Percentiles rank a stretch among this genome's conserved stretches.
These are phyloP conservation scores for Colletotrichum chlorophyti DNA, from an alignment of 2,329 filamentous ascomycete genomes.

Conservation along the genomic window DNA sequence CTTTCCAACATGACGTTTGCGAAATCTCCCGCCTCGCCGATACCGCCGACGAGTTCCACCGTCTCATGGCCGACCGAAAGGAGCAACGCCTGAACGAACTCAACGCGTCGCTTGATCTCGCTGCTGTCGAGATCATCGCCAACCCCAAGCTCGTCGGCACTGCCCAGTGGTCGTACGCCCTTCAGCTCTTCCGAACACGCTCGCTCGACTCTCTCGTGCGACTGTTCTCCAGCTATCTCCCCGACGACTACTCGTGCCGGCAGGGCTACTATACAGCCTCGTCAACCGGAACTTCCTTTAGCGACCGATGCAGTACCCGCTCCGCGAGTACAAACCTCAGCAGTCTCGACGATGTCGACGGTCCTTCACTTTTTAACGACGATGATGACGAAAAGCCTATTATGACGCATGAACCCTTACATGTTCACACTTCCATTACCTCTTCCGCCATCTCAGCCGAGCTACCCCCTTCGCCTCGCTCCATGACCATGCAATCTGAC, in stretches of 20 bases:
- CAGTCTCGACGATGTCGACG: constrained; percentile 43
- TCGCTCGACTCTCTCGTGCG: constrained; percentile 67
- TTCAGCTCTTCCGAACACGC: constrained; percentile 65
- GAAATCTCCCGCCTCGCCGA: constrained; percentile 61
- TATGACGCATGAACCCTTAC: constrained; percentile 54
- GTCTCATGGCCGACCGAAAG: constrained; percentile 59
- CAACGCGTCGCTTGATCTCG: constrained; percentile 61
- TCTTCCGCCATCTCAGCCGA: constrained; percentile 36
- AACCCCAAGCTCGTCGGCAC: constrained; percentile 65
- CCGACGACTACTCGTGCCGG: constrained; percentile 53
- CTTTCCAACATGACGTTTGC: constrained; percentile 67
- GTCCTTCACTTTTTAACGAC: constrained; percentile 50
- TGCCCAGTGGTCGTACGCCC: constrained; percentile 63
- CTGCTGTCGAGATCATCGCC: constrained; percentile 66
- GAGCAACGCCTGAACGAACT: constrained; percentile 61
- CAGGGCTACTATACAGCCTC: constrained; percentile 40
- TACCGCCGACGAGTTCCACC: constrained; percentile 61
- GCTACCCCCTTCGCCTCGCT: constrained; percentile 54
- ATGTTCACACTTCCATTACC: constrained; percentile 37
- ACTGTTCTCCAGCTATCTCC: constrained; percentile 66
- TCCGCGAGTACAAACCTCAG: constrained; percentile 46
- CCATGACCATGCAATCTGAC: constrained; percentile 56
- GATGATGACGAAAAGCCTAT: constrained; percentile 41
- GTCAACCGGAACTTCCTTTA: constrained; percentile 44
- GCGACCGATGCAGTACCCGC: constrained; percentile 45